phyloP scores from a whole-genome alignment of 208 protist species.

The Wallacemonas sp. region DNA sequence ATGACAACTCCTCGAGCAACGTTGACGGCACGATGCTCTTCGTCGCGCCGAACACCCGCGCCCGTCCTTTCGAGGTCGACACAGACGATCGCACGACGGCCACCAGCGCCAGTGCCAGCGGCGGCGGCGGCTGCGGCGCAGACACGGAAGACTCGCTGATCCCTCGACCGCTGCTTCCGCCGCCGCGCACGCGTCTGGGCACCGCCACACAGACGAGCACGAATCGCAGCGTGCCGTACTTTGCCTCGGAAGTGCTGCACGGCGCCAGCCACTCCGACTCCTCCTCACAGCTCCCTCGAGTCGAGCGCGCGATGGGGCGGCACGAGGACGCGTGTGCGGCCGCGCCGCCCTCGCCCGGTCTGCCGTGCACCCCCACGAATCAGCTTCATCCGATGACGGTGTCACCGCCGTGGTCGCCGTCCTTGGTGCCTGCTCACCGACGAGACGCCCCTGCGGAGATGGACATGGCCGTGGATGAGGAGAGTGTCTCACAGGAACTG shows the following conservation, averaged over 20 bases:
- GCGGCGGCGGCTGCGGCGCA: neutral
- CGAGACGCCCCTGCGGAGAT: no score
- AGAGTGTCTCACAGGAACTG: constrained; percentile 2
- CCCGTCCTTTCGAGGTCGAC: neutral
- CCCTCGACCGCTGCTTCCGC: neutral
- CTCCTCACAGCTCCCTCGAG: constrained; percentile 1
- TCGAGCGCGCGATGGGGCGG: neutral
- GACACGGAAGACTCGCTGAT: constrained; percentile 11
- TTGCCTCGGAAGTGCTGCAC: constrained; percentile 4
- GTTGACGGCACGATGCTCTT: constrained; percentile 9
- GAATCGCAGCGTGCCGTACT: constrained; percentile 6
- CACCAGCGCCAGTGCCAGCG: neutral
- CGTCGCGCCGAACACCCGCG: neutral
- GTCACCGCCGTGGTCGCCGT: no score
- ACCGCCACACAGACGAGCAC: neutral
- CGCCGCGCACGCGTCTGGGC: neutral
- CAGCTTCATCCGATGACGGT: no score
- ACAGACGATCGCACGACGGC: neutral
- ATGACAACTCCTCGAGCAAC: constrained; percentile 15
- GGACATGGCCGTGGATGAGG: constrained; percentile 14
- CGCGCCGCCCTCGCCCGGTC: neutral
- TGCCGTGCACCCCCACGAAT: constrained; percentile 3
- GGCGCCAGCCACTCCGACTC: constrained; percentile 15
- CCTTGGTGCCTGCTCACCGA: no score
- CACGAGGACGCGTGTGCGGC: constrained; percentile 7